These are phyloP conservation scores for Luffa acutangula DNA, from an alignment of 306 rosid species.

Conservation along the genomic window DNA sequence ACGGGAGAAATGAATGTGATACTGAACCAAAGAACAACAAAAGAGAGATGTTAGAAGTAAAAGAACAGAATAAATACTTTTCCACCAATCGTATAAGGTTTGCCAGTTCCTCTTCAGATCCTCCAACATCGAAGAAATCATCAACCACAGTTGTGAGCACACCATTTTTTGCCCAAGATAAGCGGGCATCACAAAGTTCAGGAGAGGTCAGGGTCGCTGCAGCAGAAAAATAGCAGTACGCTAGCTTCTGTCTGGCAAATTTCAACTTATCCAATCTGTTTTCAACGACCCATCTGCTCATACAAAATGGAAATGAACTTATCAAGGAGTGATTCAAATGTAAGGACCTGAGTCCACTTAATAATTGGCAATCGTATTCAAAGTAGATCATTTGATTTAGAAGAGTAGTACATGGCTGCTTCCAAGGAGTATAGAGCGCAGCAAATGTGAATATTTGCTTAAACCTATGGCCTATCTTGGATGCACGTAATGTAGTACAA, in stretches of 20 bases:
- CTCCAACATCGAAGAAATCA: conserved; percentile 74
- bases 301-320: background rate
- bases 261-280: conserved; percentile 55
- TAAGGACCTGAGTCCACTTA: background rate
- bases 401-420: background rate
- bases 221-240: conserved; percentile 60
- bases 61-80: conserved; percentile 33
- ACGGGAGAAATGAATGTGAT: background rate
- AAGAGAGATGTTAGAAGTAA: background rate
- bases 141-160: conserved; percentile 74
- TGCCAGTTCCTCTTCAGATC: conserved; percentile 54
- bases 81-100: conserved; percentile 64
- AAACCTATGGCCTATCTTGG: background rate
- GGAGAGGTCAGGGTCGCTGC: conserved; percentile 52
- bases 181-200: conserved; percentile 64
- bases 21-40: background rate
- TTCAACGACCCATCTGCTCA: conserved; percentile 61
- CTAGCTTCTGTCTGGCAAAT: conserved; percentile 72
- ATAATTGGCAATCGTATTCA: background rate
- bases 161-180: conserved; percentile 71
- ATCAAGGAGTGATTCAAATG: background rate
- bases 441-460: background rate
- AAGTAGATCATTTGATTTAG: background rate
- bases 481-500: background rate
- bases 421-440: background rate